Conservation (phyloP, 352 stramenopile species). For the Globisporangium spiculum region DNA sequence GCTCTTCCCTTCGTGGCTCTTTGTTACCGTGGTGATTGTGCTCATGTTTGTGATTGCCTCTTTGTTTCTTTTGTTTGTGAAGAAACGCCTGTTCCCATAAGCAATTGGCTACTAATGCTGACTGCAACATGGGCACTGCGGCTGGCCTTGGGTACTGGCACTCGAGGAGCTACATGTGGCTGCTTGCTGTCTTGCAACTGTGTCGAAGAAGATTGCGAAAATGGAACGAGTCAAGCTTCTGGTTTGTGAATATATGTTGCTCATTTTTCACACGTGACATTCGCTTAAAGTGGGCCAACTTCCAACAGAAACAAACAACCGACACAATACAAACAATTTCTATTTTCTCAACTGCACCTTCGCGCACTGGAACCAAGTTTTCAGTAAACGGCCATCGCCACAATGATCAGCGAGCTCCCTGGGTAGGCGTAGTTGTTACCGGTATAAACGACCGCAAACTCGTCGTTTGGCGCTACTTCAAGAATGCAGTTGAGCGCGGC, state of each 20-base stretch:
- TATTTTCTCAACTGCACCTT: neutral
- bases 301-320: neutral
- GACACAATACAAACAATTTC: neutral
- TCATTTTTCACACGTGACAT: neutral
- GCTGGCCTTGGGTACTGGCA: neutral
- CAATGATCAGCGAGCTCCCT: neutral
- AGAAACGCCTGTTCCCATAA: constrained; percentile 73
- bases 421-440: neutral
- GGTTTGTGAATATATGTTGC: neutral
- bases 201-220: neutral
- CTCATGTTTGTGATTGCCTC: constrained; percentile 12
- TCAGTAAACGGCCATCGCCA: neutral
- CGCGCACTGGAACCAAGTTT: neutral
- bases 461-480: neutral
- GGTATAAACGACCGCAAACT: neutral
- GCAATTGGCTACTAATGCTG: neutral
- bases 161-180: neutral
- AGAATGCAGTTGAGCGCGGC: neutral
- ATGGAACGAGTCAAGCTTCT: neutral
- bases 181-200: neutral
- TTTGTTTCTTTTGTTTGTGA: neutral
- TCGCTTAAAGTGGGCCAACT: neutral
- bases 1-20: neutral
- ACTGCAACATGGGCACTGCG: neutral
- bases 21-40: neutral